phyloP scores from a whole-genome alignment of 306 rosid genomes.

The Lupinus albus region DNA sequence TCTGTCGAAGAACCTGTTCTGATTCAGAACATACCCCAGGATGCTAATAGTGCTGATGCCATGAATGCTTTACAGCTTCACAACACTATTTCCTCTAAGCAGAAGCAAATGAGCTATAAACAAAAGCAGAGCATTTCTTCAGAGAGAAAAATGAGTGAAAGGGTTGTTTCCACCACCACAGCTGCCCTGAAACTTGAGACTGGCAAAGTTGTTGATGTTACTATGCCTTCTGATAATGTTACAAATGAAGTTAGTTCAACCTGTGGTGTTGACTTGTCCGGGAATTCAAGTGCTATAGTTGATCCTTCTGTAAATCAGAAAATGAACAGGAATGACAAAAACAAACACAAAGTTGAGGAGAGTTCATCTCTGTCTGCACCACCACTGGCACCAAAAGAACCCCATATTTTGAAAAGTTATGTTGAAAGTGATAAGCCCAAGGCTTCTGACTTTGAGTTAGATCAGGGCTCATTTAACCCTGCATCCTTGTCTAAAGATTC shows the following conservation, averaged over 20 bases:
- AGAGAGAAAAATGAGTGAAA: conserved; percentile 52
- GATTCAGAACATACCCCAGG: conserved; percentile 53
- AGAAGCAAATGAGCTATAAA: conserved; percentile 59
- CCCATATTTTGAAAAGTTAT: conserved; percentile 43
- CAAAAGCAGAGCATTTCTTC: conserved; percentile 61
- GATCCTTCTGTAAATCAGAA: conserved; percentile 57
- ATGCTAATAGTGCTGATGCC: conserved; percentile 49
- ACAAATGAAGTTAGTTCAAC: conserved; percentile 42
- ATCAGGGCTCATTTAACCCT: conserved; percentile 54
- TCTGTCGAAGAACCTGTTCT: conserved; percentile 47
- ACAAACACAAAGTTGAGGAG: conserved; percentile 66
- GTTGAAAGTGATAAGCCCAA: conserved; percentile 55
- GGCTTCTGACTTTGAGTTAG: conserved; percentile 52
- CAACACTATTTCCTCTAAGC: conserved; percentile 60
- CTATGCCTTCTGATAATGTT: conserved; percentile 47
- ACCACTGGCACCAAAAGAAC: conserved; percentile 53
- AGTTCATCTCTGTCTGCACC: conserved; percentile 41
- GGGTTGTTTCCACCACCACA: conserved; percentile 43
- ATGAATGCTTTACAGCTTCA: conserved; percentile 48
- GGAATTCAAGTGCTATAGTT: conserved; percentile 42
- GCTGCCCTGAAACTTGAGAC: conserved; percentile 44
- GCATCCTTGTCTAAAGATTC: conserved; percentile 51
- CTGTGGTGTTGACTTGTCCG: conserved; percentile 43
- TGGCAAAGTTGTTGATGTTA: conserved; percentile 39
- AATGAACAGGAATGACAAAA: conserved; percentile 67